Evolutionary conservation across 108 stramenopile species (phyloP), one percentile per base, ranked within the genome.

Genomic region (Cyclotella choctawhatcheeana): DNA sequence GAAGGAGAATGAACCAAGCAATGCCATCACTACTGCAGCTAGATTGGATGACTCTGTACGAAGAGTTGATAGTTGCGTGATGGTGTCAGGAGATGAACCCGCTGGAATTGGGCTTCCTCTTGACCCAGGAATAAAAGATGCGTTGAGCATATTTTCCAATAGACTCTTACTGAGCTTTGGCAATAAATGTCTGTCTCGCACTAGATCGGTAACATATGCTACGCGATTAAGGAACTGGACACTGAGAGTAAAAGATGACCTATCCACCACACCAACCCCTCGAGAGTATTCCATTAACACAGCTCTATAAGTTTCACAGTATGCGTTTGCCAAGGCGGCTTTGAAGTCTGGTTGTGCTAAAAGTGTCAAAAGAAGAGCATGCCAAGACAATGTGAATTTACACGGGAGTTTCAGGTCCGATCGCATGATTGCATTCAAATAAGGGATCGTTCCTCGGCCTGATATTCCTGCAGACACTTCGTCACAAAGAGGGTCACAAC

Each of bases 341-440:
- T 98, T 98, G 86, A 98, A 98, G 10, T 88, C 84, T n/a, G 90
- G 93, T 48, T 95, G 93, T 17, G 96, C 94, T 61, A 98, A 79
- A 29, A 98, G 82, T 3, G 93, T 93, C 43, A 98, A 79, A 13
- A 97, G 76, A 0, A 98, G 84, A 29, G 93, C 84, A 72, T 98
- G 95, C 84, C 93, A 91, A 18, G 87, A 77, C 35, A 81, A 84
- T 3, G 86, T 85, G 24, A 91, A 74, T 20, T 84, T 68, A 14
- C 85, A 73, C 16, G 85, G 85, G 26, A 93, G 62, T 60, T 90
- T 89, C 64, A 93, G 88, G 68, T 93, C 93, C 17, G 85, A 81
- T 10, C 80, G 63, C 20, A 93, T 65, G 81, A 93, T 44, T 33
- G 89, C 89, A 18, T 81, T 82, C 70, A 93, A 64, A 53, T 65